Base-by-base conservation (phyloP, 139 green algal genomes). In the Chlorella sp. region DNA sequence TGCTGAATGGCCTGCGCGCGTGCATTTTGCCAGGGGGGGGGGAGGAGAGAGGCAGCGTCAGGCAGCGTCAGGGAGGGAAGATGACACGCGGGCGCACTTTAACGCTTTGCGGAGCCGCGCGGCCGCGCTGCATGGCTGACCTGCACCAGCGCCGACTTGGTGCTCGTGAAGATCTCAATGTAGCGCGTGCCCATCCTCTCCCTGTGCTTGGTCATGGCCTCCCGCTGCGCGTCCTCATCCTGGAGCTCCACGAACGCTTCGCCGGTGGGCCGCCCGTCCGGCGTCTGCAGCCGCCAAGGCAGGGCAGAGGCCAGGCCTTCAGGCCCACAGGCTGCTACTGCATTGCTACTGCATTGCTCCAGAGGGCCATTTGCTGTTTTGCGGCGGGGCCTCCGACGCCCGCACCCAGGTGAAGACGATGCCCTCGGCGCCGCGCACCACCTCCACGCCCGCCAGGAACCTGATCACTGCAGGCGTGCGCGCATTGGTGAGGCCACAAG, bases 191-290 rank as follows among this genome's bases (percentile, higher is more conserved):
- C 90, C 62, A 95, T 86, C 35, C 75, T 70, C 63, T 89, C 77
- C 71, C 90, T 92, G 75, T 95, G 86, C 50, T 77, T 71, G 31
- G 76, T 82, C 55, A 95, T 84, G 42, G 87, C 88, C 30, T 82
- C 79, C 31, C 83, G 68, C 75, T 86, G 76, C 2, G 61, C 84
- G 29, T 83, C 81, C 42, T 89, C 79, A 22, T 71, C 73, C 35
- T 80, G 59, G 36, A 97, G 79, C 79, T 94, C 89, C 26, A 93
- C 89, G 67, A 90, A 97, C 0, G 89, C 92, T 71, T 97, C 92
- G 5, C 92, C 92, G 2, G 91, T 93, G n/a, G 88, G 86, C 2
- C 92, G 82, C 17, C 92, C 91, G 34, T 94, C 88, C 14, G 75
- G 76, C 0, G 74, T 85, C 66, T 68, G 77, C 23, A 74, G 42